A percentile compares a stretch with the other conserved stretches of the same genome.
Conservation (phyloP, 331 rosid species). For the Malus hybrid region DNA sequence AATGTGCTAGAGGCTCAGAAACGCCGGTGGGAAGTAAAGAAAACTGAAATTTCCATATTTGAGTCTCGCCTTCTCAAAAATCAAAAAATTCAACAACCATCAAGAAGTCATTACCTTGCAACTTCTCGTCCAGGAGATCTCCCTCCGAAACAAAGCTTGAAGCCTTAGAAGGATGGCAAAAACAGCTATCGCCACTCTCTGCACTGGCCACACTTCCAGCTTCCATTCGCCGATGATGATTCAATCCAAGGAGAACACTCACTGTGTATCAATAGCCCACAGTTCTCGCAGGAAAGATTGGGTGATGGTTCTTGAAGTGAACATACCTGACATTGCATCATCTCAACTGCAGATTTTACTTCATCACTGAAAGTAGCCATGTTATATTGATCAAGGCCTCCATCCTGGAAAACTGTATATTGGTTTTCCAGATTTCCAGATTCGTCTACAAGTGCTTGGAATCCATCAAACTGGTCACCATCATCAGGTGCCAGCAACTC, state of each 20-base stretch:
- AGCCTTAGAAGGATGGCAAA: neutral
- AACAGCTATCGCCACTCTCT: constrained; percentile 63
- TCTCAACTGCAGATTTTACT: constrained; percentile 20
- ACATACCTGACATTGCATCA: constrained; percentile 43
- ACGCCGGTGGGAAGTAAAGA: constrained; percentile 2
- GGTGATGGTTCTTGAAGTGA: constrained; percentile 48
- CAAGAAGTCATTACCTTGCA: neutral
- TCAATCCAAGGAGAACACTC: constrained; percentile 65
- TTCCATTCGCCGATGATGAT: constrained; percentile 20
- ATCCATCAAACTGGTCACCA: constrained; percentile 32
- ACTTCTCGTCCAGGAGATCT: constrained; percentile 11
- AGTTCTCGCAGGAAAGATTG: constrained; percentile 58
- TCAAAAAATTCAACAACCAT: neutral
- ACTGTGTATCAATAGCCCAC: constrained; percentile 63
- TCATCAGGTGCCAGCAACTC: constrained; percentile 69
- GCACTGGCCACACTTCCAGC: constrained; percentile 72
- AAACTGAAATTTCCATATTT: constrained; percentile 5
- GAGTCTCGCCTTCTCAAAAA: neutral
- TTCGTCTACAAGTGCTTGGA: constrained; percentile 36
- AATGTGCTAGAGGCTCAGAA: neutral
- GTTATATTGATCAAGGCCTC: constrained; percentile 22
- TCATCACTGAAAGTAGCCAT: constrained; percentile 13
- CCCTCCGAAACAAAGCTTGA: neutral
- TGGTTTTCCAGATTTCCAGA: constrained; percentile 32
- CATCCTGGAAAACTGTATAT: constrained; percentile 10